Evolutionary conservation across 1,284 basidiomycete species (phyloP), one percentile per base, ranked within the genome.

Genomic region (Pholiota adiposa): DNA sequence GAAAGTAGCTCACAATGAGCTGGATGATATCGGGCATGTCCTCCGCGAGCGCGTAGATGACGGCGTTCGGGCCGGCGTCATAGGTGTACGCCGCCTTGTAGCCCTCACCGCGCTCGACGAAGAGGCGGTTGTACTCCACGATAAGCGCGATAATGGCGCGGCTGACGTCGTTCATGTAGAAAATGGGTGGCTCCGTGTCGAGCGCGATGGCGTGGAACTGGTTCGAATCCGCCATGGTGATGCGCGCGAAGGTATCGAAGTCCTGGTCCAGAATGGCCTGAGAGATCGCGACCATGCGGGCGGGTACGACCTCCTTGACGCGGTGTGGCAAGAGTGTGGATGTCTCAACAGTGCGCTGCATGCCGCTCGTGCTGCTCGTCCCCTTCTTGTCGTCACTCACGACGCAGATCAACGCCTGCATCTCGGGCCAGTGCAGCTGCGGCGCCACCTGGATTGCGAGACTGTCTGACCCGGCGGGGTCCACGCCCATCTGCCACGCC

Each of bases 111-210:
- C 77, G 75, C 48, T 77, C 86, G 48, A 89, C 73, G 2, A 87
- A 83, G 36, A 93, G 81, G n/a, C 96, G 86, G 79, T 99, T 99
- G 79, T 96, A 89, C 77, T 98, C 97, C 59, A 94, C 91, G 63
- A 99, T 83, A 66, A 97, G 76, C 4, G 88, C 82, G 69, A 97
- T 93, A 77, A 98, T 93, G 27, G 92, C 77, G 29, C 91, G 85
- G 64, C 89, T 93, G 66, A 96, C 93, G 75, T 99, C 97, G 81
- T 98, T 99, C 87, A 99, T 90, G 83, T 99, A 99, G 76, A 99
- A 98, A 77, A 99, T 99, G 49, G 97, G 97, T 1, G 97, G 97
- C 50, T 90, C 85, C 0, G 97, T 99, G 79, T 99, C 97, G 67
- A 99, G 89, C 62, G 93, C 94, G 67, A 97, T 94, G 23, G 97